A percentile compares a stretch with the other conserved stretches of the same genome.
These are phyloP conservation scores for Pseudogymnoascus sp. DNA, from an alignment of 2,329 filamentous ascomycete genomes.

Conservation along the genomic window DNA sequence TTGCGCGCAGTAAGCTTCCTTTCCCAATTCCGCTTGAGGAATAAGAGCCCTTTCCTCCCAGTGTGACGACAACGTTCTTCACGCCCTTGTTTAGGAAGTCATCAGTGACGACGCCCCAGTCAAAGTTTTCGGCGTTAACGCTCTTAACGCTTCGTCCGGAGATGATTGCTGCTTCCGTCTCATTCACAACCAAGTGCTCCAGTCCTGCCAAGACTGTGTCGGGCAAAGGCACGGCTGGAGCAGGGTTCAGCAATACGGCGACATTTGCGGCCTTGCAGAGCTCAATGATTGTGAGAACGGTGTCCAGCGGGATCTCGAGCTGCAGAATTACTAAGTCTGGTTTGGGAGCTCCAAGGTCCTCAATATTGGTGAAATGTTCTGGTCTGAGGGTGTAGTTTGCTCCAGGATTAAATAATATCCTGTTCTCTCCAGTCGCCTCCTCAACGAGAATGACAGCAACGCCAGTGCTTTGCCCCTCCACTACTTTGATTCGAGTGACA, in stretches of 20 bases:
- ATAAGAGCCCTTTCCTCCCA: constrained; percentile 72
- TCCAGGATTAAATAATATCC: constrained; percentile 65
- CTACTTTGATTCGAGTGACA: constrained; percentile 41
- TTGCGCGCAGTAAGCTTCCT: constrained; percentile 48
- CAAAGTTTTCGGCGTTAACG: constrained; percentile 38
- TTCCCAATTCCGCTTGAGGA: constrained; percentile 43
- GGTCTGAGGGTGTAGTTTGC: constrained; percentile 50
- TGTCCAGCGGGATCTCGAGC: constrained; percentile 64
- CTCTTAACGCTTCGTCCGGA: constrained; percentile 38
- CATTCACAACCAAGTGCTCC: constrained; percentile 78
- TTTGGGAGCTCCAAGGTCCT: constrained; percentile 29
- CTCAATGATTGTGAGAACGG: constrained; percentile 52
- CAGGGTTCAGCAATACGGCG: constrained; percentile 74
- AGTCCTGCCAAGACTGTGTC: constrained; percentile 56
- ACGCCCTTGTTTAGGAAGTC: constrained; percentile 64
- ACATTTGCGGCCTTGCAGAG: constrained; percentile 41
- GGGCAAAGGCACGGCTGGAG: constrained; percentile 64
- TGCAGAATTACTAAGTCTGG: constrained; percentile 66
- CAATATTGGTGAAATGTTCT: constrained; percentile 29
- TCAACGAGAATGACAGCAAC: constrained; percentile 71
- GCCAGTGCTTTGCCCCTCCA: constrained; percentile 48
- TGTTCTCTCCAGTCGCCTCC: constrained; percentile 62
- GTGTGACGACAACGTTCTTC: constrained; percentile 69
- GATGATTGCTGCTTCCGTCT: constrained; percentile 75
- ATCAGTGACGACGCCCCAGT: constrained; percentile 36